These are phyloP conservation scores for Paecilomyces niveus DNA, from an alignment of 2,329 filamentous ascomycete genomes.

Conservation along the genomic window DNA sequence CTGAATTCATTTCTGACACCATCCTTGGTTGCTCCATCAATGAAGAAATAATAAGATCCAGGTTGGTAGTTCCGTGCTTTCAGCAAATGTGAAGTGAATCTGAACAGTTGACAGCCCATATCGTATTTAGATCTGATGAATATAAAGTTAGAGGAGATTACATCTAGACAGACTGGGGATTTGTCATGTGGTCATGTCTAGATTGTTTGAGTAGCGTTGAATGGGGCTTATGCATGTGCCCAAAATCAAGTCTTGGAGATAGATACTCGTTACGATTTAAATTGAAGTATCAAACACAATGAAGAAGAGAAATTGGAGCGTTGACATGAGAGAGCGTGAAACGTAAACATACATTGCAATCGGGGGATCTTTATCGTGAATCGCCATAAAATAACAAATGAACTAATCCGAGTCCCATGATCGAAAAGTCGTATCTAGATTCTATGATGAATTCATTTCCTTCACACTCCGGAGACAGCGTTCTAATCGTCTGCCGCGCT, in stretches of 20 bases:
- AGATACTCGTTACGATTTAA: neutral
- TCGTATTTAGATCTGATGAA: too few species aligned
- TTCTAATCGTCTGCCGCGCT: constrained; percentile 71
- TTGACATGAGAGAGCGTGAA: neutral
- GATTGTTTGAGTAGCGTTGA: neutral
- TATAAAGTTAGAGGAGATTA: too few species aligned
- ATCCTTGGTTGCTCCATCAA: too few species aligned
- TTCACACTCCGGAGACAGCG: constrained; percentile 63
- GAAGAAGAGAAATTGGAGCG: neutral
- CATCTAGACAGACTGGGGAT: too few species aligned
- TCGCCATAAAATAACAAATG: neutral
- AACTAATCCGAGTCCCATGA: neutral
- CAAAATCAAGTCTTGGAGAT: neutral
- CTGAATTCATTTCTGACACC: too few species aligned
- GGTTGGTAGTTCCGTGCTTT: too few species aligned
- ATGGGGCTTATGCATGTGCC: too few species aligned
- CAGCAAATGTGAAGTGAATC: too few species aligned
- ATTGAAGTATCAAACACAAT: neutral
- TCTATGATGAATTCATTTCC: constrained; percentile 9
- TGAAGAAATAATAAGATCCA: too few species aligned
- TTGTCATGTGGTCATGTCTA: too few species aligned
- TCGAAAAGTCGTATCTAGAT: neutral
- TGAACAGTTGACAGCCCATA: too few species aligned
- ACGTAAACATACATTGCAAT: neutral
- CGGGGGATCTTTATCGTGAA: neutral